These are phyloP conservation scores for Cajanus cajan DNA, from an alignment of 306 rosid species.

Conservation along the genomic window DNA sequence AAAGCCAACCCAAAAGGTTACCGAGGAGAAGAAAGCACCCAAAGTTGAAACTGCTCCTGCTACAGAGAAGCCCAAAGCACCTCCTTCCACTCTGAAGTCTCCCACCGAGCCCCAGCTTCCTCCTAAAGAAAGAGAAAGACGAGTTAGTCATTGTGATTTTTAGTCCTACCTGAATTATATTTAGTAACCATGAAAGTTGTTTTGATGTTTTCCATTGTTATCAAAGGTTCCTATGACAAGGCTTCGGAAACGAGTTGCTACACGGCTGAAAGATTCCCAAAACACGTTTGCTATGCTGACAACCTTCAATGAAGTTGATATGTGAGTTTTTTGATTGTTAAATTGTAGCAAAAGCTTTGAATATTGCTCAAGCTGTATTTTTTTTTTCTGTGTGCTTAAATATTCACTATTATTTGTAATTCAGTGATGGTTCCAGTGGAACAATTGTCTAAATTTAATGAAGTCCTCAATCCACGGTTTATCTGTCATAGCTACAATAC, in stretches of 20 bases:
- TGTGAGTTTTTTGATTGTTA: slow-evolving; percentile 44
- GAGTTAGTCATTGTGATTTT: slow-evolving; percentile 45
- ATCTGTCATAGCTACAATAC: background rate
- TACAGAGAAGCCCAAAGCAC: slow-evolving; percentile 47
- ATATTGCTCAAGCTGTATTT: background rate
- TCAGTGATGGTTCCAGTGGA: background rate
- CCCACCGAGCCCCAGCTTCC: slow-evolving; percentile 83
- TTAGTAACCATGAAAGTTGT: background rate
- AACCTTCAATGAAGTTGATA: slow-evolving; percentile 88
- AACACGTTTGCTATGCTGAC: slow-evolving; percentile 86
- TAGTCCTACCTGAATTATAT: slow-evolving; percentile 13
- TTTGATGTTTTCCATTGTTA: background rate
- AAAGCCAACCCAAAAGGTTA: slow-evolving; percentile 46
- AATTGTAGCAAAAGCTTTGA: background rate
- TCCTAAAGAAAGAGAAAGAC: slow-evolving; percentile 79
- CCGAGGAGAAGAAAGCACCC: slow-evolving; percentile 53
- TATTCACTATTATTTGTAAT: background rate
- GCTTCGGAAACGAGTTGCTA: slow-evolving; percentile 69
- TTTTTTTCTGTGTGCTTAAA: background rate
- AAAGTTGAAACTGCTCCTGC: slow-evolving; percentile 47
- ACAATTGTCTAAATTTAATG: background rate
- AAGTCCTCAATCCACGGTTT: background rate
- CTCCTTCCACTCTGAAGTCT: slow-evolving; percentile 51
- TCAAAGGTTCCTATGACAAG: slow-evolving; percentile 86
- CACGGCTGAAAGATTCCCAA: slow-evolving; percentile 80